phyloP scores from a whole-genome alignment of 768 basidiomycete species.

The Scleroderma citrinum region DNA sequence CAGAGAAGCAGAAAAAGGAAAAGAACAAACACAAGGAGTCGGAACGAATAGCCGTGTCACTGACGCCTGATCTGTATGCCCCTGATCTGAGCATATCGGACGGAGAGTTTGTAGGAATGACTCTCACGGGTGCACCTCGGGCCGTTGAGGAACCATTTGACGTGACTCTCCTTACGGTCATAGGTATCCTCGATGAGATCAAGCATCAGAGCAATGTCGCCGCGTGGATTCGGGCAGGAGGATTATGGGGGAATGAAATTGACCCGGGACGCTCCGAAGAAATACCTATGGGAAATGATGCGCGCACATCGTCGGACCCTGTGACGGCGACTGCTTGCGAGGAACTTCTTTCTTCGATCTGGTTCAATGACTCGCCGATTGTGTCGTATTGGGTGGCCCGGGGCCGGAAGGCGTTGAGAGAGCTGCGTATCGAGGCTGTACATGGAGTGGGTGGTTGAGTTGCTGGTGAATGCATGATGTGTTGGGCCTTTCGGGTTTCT shows the following conservation, averaged over 20 bases:
- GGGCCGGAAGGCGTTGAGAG: conserved; percentile 45
- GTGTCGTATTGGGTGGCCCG: conserved; percentile 45
- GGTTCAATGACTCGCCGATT: conserved; percentile 47
- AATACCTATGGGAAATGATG: conserved; percentile 9
- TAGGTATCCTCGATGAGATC: conserved; percentile 58
- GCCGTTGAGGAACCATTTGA: conserved; percentile 32
- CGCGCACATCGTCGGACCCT: conserved; percentile 8
- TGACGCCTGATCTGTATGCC: conserved; percentile 1
- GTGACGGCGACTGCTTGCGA: conserved; percentile 2
- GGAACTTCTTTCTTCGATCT: conserved; percentile 25
- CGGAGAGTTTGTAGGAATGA: not conserved
- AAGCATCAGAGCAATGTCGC: conserved; percentile 60
- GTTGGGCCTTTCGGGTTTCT: too few species aligned
- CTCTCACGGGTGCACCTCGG: not conserved
- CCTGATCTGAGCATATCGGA: conserved; percentile 1
- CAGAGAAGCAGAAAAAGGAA: conserved; percentile 10
- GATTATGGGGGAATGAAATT: conserved; percentile 29
- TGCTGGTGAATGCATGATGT: too few species aligned
- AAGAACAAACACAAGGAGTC: conserved; percentile 4
- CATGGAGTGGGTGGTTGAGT: conserved; percentile 34
- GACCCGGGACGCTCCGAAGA: not conserved
- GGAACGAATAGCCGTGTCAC: not conserved
- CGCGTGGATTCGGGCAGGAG: conserved; percentile 58
- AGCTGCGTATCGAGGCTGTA: conserved; percentile 40
- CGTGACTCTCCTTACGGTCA: conserved; percentile 50